Percentiles rank a stretch among this genome's conserved stretches.
These are phyloP conservation scores for Ophiocordyceps sinensis DNA, from an alignment of 2,329 filamentous ascomycete species.

Conservation along the genomic window DNA sequence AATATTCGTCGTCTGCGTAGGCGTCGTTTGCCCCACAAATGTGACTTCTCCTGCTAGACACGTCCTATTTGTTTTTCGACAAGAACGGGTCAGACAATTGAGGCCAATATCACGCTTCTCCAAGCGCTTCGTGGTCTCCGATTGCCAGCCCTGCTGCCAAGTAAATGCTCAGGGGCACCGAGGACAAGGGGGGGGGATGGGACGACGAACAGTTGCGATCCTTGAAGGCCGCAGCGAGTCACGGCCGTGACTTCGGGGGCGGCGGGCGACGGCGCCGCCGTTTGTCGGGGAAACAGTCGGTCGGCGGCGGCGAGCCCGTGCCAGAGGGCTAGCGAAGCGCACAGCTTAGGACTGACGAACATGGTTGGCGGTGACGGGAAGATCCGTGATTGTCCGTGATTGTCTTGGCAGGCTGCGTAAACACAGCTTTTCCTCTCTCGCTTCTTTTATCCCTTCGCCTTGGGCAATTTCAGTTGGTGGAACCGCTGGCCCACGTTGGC, in stretches of 20 bases:
- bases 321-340: conserved; percentile 5
- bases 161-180: neutral
- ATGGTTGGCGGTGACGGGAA: neutral
- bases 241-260: conserved; percentile 19
- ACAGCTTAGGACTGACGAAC: neutral
- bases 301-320: conserved; percentile 6
- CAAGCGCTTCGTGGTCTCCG: no score
- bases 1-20: conserved; percentile 38
- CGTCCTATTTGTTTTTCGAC: conserved; percentile 16
- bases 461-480: no score
- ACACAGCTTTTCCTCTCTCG: neutral
- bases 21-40: conserved; percentile 28
- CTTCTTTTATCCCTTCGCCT: neutral
- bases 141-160: no score
- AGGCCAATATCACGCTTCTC: no score
- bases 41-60: conserved; percentile 29
- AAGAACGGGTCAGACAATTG: neutral
- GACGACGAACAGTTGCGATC: conserved; percentile 20
- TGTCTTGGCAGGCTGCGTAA: neutral
- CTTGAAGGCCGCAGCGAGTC: conserved; percentile 27
- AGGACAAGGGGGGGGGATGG: neutral
- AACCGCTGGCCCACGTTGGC: no score
- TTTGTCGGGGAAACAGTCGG: conserved; percentile 16
- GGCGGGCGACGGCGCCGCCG: conserved; percentile 12
- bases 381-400: neutral